Conservation (phyloP, 1,139 yeast species). For the Kodamaea alishanica region DNA sequence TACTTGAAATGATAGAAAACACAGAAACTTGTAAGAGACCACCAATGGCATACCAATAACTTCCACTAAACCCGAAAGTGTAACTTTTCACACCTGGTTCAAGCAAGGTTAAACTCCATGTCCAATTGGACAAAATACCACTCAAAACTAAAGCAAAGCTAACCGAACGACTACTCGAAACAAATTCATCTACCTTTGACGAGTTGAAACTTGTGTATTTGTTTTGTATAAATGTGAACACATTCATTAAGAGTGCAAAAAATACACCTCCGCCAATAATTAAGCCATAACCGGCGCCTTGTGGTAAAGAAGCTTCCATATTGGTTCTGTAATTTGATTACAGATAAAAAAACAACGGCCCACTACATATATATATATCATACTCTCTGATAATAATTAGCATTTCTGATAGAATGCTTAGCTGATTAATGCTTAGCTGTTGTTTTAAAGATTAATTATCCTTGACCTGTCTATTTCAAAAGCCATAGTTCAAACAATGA, state of each 20-base stretch:
- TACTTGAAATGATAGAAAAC: slow-evolving; percentile 35
- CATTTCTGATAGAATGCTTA: too few relatives aligned
- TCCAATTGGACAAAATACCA: slow-evolving; percentile 37
- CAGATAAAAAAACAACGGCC: background rate
- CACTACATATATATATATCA: background rate
- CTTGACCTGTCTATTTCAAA: too few relatives aligned
- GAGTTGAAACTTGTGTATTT: slow-evolving; percentile 24
- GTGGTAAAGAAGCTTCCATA: slow-evolving; percentile 29
- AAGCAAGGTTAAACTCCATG: slow-evolving; percentile 34
- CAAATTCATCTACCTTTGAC: slow-evolving; percentile 32
- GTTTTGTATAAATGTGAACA: slow-evolving; percentile 29
- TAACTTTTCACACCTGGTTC: slow-evolving; percentile 28
- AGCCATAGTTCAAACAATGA: too few relatives aligned
- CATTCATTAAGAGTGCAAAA: slow-evolving; percentile 31
- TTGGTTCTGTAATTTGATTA: background rate
- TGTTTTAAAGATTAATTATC: too few relatives aligned
- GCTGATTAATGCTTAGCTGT: too few relatives aligned
- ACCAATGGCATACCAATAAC: slow-evolving; percentile 33
- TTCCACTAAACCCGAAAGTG: slow-evolving; percentile 24
- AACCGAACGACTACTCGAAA: slow-evolving; percentile 33
- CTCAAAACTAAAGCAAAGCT: slow-evolving; percentile 31
- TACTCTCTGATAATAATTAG: too few relatives aligned
- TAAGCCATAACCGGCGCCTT: slow-evolving; percentile 36
- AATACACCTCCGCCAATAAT: slow-evolving; percentile 34
- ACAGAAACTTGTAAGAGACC: slow-evolving; percentile 34